A percentile compares a stretch with the other conserved stretches of the same genome.
These are phyloP conservation scores for Carex kokanica DNA, from an alignment of 176 grass and related monocot species.

Conservation along the genomic window DNA sequence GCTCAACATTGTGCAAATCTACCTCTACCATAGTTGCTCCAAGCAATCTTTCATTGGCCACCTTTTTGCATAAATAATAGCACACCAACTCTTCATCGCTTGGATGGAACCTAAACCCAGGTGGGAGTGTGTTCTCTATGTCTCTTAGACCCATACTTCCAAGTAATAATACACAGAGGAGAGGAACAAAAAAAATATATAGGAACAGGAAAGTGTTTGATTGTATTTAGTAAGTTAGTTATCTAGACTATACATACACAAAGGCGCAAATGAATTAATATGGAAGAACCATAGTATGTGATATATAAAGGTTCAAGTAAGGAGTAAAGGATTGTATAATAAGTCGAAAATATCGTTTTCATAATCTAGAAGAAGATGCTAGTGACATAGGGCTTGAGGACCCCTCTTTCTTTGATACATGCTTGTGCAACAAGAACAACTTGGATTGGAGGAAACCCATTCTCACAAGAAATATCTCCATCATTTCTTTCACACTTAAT, in stretches of 20 bases:
- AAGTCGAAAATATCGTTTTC: conserved; percentile 7
- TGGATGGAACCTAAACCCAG: conserved; percentile 45
- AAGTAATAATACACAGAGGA: not conserved
- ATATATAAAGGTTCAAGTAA: conserved; percentile 5
- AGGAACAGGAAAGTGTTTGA: not conserved
- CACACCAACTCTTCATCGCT: conserved; percentile 44
- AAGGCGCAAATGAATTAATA: not conserved
- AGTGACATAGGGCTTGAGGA: not conserved
- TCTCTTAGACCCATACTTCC: conserved; percentile 29
- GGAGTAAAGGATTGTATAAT: not conserved
- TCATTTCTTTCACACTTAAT: not conserved
- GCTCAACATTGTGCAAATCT: conserved; percentile 42
- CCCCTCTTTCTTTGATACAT: not conserved
- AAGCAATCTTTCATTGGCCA: conserved; percentile 5
- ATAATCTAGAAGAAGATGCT: conserved; percentile 15
- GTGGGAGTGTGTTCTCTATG: conserved; percentile 42
- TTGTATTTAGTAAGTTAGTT: not conserved
- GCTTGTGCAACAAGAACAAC: conserved; percentile 24
- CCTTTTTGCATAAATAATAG: conserved; percentile 40
- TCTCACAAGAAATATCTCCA: conserved; percentile 17
- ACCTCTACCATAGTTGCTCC: conserved; percentile 41
- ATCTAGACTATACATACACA: not conserved
- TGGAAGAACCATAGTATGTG: conserved; percentile 7
- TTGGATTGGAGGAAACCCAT: conserved; percentile 17
- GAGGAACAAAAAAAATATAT: not conserved